These are phyloP conservation scores for Lignosus rhinocerotis DNA, from an alignment of 1,284 basidiomycete species.

Conservation along the genomic window DNA sequence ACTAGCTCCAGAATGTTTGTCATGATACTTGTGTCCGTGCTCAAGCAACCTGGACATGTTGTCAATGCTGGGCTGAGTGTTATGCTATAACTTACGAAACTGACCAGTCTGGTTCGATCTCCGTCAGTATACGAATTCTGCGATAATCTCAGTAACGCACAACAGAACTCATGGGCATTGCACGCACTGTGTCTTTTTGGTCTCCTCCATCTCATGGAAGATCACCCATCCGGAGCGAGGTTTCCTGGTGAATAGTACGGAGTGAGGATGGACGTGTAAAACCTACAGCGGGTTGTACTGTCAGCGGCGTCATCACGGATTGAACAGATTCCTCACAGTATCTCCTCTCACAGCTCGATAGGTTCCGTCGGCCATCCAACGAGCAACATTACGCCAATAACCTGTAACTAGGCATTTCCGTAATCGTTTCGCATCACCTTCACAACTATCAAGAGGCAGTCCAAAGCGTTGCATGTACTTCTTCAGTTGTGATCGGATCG, in stretches of 20 bases:
- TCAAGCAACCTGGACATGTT: conserved; percentile 43
- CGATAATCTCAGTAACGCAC: background rate
- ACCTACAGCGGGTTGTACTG: conserved; percentile 44
- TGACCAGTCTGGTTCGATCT: conserved; percentile 63
- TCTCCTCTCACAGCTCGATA: conserved; percentile 84
- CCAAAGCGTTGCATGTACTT: conserved; percentile 91
- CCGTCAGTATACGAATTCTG: conserved; percentile 57
- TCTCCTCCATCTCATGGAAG: conserved; percentile 95
- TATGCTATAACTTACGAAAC: conserved; percentile 1
- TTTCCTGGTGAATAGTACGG: conserved; percentile 91
- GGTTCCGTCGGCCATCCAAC: conserved; percentile 87
- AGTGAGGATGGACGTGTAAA: conserved; percentile 90
- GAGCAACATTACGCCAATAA: conserved; percentile 92
- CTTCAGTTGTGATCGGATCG: conserved; percentile 89
- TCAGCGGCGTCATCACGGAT: background rate
- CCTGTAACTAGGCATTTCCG: conserved; percentile 87
- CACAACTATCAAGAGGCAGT: conserved; percentile 76
- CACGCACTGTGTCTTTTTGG: conserved; percentile 84
- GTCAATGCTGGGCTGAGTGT: background rate
- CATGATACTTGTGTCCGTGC: conserved; percentile 48
- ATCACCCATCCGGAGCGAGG: conserved; percentile 91
- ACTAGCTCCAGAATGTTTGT: conserved; percentile 30
- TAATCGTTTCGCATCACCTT: conserved; percentile 79
- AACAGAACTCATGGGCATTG: background rate
- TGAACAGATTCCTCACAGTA: conserved; percentile 51